These are phyloP conservation scores for Pezizomycotina sp. DNA, from an alignment of 2,329 filamentous ascomycete genomes.

Conservation along the genomic window DNA sequence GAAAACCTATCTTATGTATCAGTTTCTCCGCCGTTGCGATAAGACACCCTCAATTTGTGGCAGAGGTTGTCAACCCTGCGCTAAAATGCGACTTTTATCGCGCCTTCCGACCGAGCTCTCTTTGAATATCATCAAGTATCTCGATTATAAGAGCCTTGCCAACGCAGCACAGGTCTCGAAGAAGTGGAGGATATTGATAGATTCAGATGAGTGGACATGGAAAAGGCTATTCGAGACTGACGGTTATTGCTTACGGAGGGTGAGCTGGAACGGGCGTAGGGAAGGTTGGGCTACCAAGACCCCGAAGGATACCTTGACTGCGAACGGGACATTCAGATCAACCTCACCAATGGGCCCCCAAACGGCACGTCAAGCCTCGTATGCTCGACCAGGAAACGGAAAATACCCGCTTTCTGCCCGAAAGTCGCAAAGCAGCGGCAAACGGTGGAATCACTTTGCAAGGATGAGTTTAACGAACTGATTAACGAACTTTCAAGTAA, in stretches of 20 bases:
- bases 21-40: slow-evolving; percentile 73
- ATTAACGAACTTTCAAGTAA: slow-evolving; percentile 21
- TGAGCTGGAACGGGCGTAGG: slow-evolving; percentile 60
- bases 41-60: slow-evolving; percentile 78
- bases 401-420: slow-evolving; percentile 32
- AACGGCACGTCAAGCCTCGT: slow-evolving; percentile 6
- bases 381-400: slow-evolving; percentile 33
- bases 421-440: slow-evolving; percentile 42
- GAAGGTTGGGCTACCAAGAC: slow-evolving; percentile 97
- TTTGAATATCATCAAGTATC: slow-evolving; percentile 70
- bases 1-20: slow-evolving; percentile 94
- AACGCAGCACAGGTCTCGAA: slow-evolving; percentile 85
- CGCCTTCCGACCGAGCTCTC: slow-evolving; percentile 73
- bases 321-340: slow-evolving; percentile 54
- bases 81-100: slow-evolving; percentile 86
- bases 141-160: slow-evolving; percentile 74
- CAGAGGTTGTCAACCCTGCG: slow-evolving; percentile 79
- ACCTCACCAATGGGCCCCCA: slow-evolving; percentile 7
- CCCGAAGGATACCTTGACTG: slow-evolving; percentile 56
- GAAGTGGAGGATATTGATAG: slow-evolving; percentile 78
- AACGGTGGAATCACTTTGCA: slow-evolving; percentile 28
- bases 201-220: slow-evolving; percentile 90
- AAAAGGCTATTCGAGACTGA: slow-evolving; percentile 78
- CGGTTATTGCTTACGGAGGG: slow-evolving; percentile 60
- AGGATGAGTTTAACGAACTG: slow-evolving; percentile 26